Evolutionary conservation across 345 rosid species (phyloP).

Genomic region (Aegle marmelos): DNA sequence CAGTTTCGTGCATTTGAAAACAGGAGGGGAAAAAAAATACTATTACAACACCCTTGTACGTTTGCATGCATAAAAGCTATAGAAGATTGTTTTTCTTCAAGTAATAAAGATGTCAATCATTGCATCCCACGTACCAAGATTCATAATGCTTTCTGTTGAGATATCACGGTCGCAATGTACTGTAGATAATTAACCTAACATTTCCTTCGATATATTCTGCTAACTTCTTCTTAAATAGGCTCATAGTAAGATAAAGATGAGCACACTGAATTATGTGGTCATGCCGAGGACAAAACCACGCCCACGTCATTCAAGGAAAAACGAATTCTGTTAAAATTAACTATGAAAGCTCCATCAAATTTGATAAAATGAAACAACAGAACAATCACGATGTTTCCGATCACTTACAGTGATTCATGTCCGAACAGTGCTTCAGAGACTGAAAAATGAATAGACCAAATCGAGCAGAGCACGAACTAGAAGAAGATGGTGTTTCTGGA

Average conservation of each 20-base stretch:
- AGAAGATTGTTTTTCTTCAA: conserved; percentile 15
- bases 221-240: background rate
- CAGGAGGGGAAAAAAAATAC: background rate
- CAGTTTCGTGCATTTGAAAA: too few species aligned
- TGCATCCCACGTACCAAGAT: background rate
- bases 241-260: background rate
- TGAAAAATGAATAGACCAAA: background rate
- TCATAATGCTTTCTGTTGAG: background rate
- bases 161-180: background rate
- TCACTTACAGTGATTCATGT: background rate
- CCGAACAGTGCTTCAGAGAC: background rate
- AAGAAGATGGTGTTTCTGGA: background rate
- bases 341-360: too few species aligned
- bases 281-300: too few species aligned
- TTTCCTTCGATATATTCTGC: background rate
- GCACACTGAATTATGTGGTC: background rate
- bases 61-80: background rate
- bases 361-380: background rate
- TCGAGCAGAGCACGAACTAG: background rate
- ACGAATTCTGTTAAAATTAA: too few species aligned
- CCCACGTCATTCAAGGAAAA: too few species aligned
- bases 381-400: background rate
- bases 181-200: background rate
- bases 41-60: conserved; percentile 2
- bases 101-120: conserved; percentile 6